These are phyloP conservation scores for Brassica nigra DNA, from an alignment of 345 rosid genomes.

Conservation along the genomic window DNA sequence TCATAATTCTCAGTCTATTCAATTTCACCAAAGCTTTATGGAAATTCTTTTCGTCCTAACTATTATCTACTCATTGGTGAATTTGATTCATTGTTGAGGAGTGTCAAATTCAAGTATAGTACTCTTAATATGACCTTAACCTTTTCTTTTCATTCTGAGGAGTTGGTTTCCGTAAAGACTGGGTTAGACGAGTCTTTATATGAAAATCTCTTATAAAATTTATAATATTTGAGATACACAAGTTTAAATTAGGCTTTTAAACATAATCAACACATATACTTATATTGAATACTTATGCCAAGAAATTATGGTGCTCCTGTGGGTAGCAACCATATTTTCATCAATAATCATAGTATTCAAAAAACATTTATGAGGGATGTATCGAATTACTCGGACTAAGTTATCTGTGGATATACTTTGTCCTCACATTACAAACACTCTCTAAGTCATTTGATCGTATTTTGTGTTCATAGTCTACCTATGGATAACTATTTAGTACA, in stretches of 20 bases:
- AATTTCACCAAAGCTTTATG: no score
- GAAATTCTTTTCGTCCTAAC: no score
- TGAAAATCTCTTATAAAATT: no score
- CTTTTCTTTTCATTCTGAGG: background rate
- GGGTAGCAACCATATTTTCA: background rate
- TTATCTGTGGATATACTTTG: background rate
- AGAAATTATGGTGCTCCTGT: background rate
- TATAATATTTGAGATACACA: no score
- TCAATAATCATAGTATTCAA: background rate
- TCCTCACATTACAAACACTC: background rate
- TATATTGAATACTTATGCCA: background rate
- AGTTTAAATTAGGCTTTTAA: no score
- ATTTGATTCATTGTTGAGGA: background rate
- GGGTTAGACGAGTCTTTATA: no score
- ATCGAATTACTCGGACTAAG: background rate
- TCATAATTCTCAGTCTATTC: no score
- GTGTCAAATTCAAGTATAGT: background rate
- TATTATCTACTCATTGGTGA: no score
- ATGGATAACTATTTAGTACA: background rate
- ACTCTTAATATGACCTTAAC: background rate
- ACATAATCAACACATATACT: no score
- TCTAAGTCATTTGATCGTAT: background rate
- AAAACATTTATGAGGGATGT: background rate
- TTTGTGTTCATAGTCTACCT: background rate
- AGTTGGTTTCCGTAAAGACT: no score